Evolutionary conservation across 1,284 basidiomycete genomes (phyloP).

Genomic region (Golubevia sp.): DNA sequence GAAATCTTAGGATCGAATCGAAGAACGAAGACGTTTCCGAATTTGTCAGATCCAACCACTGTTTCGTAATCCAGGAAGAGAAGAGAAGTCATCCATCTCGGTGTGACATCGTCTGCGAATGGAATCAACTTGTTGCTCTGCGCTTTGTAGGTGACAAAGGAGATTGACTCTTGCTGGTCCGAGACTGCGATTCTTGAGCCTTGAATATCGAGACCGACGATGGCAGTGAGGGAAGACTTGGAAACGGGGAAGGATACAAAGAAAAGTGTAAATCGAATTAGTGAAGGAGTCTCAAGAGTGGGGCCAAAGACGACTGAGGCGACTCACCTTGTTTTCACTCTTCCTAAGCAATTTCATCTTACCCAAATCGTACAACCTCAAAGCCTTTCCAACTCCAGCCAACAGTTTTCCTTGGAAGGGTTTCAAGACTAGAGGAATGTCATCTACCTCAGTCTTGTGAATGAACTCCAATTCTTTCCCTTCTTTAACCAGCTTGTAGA

Average conservation of each 20-base stretch:
- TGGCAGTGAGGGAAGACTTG: constrained; percentile 1
- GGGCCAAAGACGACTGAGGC: not conserved
- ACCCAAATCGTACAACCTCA: constrained; percentile 1
- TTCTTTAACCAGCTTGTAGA: not conserved
- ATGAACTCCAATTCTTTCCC: not conserved
- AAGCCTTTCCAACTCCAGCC: not conserved
- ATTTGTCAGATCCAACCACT: not conserved
- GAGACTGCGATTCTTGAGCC: not conserved
- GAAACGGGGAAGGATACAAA: not conserved
- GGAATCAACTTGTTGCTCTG: not conserved
- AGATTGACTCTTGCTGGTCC: constrained; percentile 1
- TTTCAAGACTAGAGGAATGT: not conserved
- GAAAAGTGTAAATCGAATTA: not conserved
- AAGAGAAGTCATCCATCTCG: constrained; percentile 4
- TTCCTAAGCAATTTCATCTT: constrained; percentile 3
- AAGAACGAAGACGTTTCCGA: not conserved
- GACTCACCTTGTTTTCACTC: constrained; percentile 2
- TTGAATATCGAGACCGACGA: constrained; percentile 1
- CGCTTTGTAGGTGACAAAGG: not conserved
- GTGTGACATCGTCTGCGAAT: not conserved
- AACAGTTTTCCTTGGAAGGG: not conserved
- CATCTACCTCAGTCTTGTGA: constrained; percentile 1
- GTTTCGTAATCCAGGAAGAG: not conserved
- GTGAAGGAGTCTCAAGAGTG: not conserved
- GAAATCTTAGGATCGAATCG: not conserved